Evolutionary conservation across 306 rosid genomes (phyloP), one percentile per base, ranked within the genome.

Genomic region (Cucurbita pepo): DNA sequence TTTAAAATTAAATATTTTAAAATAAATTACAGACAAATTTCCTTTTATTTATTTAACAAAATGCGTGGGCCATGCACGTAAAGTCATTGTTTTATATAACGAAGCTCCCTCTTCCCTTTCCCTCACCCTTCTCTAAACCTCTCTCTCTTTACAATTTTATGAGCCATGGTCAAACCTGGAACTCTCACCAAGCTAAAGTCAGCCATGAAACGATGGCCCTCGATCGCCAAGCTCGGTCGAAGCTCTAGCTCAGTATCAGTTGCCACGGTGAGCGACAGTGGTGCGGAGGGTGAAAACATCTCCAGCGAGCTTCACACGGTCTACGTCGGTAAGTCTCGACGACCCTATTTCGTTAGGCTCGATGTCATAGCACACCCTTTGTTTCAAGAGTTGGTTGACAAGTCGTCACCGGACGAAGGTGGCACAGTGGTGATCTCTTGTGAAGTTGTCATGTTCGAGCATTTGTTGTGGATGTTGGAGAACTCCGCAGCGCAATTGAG

Each of bases 401-500:
- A 77, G 78, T 86, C 95, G 0, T 36, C 51, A 0, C 12, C 22
- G 0, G 25, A 48, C 8, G 15, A 14, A 4, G 66, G 66, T 0
- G 79, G 76, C 0, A 87, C 71, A 3, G 75, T 87, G 3, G 86
- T 82, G 54, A 88, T 88, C 56, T 74, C 88, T 0, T 90, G 98
- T 53, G 97, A 93, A 80, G 97, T 93, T 56, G 98, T 93, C 51
- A 67, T 93, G 85, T 93, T 93, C n/a, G 97, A 93, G 79, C 98
- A 93, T 82, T 79, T 93, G 81, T 66, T 93, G 66, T 90, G 98
- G 98, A 90, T 93, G 94, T 87, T 93, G 38, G 91, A 88, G 67
- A 84, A 87, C 60, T 77, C 76, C 0, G 96, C 82, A 52, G 75
- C 77, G 3, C 93, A 84, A 53, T 50, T 92, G 90, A 94, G 94